Evolutionary conservation across 805 yeast genomes (phyloP), one percentile per base, ranked within the genome.

Genomic region (Saturnispora sanitii): DNA sequence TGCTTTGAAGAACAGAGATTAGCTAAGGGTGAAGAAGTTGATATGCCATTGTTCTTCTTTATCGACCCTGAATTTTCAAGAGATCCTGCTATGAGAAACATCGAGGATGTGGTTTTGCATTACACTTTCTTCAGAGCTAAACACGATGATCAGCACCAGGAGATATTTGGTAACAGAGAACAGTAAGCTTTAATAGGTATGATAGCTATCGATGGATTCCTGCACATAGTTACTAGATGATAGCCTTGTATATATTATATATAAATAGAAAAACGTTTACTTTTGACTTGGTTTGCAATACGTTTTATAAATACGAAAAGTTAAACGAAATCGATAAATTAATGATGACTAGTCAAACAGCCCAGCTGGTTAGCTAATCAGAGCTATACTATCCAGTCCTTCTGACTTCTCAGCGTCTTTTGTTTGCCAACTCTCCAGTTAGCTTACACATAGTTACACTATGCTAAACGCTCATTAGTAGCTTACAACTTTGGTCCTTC

Each of bases 1-100:
- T 92, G 98, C 57, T 92, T 92, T 56, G 98, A 92, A 65, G 98
- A 92, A 59, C 98, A 92, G 61, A 75, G 84, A 60, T 67, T 92
- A 48, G 72, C 78, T 41, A 95, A 96, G 2, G 96, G 96, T 7
- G 98, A 92, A 62, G 96, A 92, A 57, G 94, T 92, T 15, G 98
- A 92, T 57, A 92, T 92, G 98, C 98, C 98, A 0, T 85, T 92
- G 7, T 92, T 92, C 65, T 92, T 88, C 72, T 88, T 88, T 61
- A 84, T 88, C 34, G 97, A 88, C 57, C 97, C 97, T 0, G 97
- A 88, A 50, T 90, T 82, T 61, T 92, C 92, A 34, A 77, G 79
- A 44, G 97, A 88, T 57, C 96, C 98, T 4, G 70, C 77, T 26
- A 85, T 92, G 94, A 76, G 88, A 60, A 82, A 85, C 53, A 79